phyloP scores from a whole-genome alignment of 2,329 filamentous ascomycete genomes.

The Verticillium alfalfae region DNA sequence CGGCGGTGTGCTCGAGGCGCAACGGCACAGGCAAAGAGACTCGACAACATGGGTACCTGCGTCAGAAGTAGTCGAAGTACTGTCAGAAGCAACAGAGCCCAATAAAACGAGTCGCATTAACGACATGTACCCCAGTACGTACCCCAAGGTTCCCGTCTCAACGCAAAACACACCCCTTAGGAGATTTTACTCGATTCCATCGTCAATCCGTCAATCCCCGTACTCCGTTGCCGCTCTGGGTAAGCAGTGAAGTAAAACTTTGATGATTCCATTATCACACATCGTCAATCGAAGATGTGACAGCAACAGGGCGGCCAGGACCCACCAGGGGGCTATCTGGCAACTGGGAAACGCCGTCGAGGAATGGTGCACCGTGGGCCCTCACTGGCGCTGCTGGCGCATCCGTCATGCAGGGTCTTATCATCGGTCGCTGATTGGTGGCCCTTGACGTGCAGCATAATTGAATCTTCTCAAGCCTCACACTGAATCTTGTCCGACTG shows the following conservation, averaged over 20 bases:
- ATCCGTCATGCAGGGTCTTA: slow-evolving; percentile 18
- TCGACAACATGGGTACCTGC: not conserved
- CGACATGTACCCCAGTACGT: not conserved
- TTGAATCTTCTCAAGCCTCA: slow-evolving; percentile 19
- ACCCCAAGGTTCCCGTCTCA: not conserved
- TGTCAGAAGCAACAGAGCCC: not conserved
- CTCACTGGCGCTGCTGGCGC: slow-evolving; percentile 5
- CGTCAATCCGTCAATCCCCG: slow-evolving; percentile 1
- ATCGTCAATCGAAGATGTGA: not conserved
- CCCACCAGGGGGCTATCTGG: not conserved
- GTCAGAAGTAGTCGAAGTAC: not conserved
- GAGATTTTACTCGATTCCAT: not conserved
- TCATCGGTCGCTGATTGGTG: slow-evolving; percentile 21
- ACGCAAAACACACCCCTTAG: not conserved
- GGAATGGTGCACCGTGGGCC: not conserved
- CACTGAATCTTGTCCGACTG: slow-evolving; percentile 3
- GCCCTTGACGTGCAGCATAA: slow-evolving; percentile 22
- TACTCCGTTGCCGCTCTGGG: slow-evolving; percentile 8
- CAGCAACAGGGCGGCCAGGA: not conserved
- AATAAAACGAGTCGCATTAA: not conserved
- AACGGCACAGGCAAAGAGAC: not conserved
- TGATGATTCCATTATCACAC: slow-evolving; percentile 14
- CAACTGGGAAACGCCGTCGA: not conserved
- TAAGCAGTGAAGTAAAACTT: slow-evolving; percentile 9
- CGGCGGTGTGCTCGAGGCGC: not conserved